Base-by-base conservation (phyloP, 2,329 filamentous ascomycete species). In the Aspergillus neotritici region DNA sequence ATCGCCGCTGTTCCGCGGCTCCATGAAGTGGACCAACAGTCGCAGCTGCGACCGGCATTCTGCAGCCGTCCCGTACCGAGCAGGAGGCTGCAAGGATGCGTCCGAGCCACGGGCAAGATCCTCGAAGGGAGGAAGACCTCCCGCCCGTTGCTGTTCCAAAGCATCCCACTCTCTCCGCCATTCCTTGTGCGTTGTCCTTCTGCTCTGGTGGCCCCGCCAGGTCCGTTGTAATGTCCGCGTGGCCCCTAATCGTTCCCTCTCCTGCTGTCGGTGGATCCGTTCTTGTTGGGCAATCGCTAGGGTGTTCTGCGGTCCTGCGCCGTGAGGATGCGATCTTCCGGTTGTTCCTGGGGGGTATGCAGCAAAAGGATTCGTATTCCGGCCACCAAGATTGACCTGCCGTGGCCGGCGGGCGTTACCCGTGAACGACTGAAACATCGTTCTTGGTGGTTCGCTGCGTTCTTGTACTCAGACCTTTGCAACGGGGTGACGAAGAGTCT, bases 311-410 rank as follows among this genome's bases (percentile, higher is more conserved):
- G 86, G 76, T 13, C 82, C 83, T 1, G 80, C 75, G 12, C 76
- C 76, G 46, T 68, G 66, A 10, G 75, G 69, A 4, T 78, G 72
- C 12, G 71, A 70, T 74, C 81, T 80, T 33, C 75, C 72, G 28
- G 76, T 70, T 74, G 80, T 80, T 33, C 75, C 72, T 28, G 76
- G 75, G 53, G 79, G 79, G 47, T 78, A 65, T 41, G 66, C 67
- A 40, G 77, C 82, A 65, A 93, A 94, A 3, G 89, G 87, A 60
- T 95, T 94, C 39, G 75, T 74, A 52, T 80, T 80, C 55, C 90
- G 84, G 50, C 89, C 93, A 53, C 88, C 93, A 49, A 98, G 83
- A 68, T 97, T 96, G 63, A 97, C 88, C 65, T 96, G 90, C 53
- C 93, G 84, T 49, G 85, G 84, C 54, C 87, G 86, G 60, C 87